Evolutionary conservation across 768 basidiomycete species (phyloP).

Genomic region (Phlegmacium glaucopus): DNA sequence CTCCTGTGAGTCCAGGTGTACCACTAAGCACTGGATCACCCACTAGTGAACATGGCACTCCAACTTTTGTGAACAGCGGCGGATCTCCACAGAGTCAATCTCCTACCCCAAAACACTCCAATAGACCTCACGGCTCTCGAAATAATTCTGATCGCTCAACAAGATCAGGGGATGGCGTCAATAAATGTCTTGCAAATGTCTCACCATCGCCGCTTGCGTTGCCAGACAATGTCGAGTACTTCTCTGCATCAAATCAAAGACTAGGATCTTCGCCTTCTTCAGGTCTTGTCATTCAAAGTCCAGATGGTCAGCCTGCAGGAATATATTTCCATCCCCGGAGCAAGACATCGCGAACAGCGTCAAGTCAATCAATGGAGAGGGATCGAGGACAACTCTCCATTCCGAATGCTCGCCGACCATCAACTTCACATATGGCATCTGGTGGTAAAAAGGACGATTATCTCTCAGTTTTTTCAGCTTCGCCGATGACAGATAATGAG

Average conservation of each 20-base stretch:
- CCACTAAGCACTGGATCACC: constrained; percentile 29
- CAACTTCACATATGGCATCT: constrained; percentile 24
- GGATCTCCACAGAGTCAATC: constrained; percentile 12
- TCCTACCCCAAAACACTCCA: constrained; percentile 22
- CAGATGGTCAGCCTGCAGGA: constrained; percentile 91
- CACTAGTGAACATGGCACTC: constrained; percentile 8
- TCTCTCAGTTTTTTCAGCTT: constrained; percentile 26
- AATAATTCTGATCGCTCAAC: constrained; percentile 60
- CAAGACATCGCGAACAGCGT: constrained; percentile 33
- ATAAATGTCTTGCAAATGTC: constrained; percentile 22
- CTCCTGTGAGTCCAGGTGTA: constrained; percentile 75
- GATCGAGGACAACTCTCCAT: constrained; percentile 37
- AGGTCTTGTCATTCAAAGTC: constrained; percentile 87
- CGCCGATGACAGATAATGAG: neutral
- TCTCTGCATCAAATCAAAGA: constrained; percentile 59
- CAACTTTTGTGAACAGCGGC: neutral
- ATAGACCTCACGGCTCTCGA: constrained; percentile 49
- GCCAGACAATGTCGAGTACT: constrained; percentile 76
- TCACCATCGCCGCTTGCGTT: constrained; percentile 66
- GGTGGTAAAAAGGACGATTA: constrained; percentile 14
- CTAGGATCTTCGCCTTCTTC: constrained; percentile 77
- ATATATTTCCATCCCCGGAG: constrained; percentile 89
- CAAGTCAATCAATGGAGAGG: constrained; percentile 43
- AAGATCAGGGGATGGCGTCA: constrained; percentile 47
- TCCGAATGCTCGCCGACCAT: constrained; percentile 23